Percentiles rank a stretch among this genome's conserved stretches.
Evolutionary conservation across 2,329 filamentous ascomycete species (phyloP).

Genomic region (Ophiosphaerella narmari): DNA sequence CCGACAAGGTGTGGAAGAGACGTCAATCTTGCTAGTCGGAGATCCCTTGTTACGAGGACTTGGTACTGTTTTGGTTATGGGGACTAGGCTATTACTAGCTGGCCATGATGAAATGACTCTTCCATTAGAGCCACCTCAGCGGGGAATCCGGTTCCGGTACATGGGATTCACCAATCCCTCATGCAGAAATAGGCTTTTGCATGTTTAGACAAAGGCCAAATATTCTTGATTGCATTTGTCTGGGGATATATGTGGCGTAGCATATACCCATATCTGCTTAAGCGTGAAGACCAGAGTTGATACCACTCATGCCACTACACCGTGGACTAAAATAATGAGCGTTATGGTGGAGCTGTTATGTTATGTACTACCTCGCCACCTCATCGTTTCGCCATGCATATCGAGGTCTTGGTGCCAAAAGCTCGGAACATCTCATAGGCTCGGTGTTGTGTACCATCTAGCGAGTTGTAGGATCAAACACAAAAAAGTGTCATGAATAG

Average conservation of each 20-base stretch:
- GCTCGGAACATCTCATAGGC: too few species aligned
- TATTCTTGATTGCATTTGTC: slow-evolving; percentile 20
- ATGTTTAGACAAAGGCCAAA: slow-evolving; percentile 24
- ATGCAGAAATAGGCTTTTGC: slow-evolving; percentile 31
- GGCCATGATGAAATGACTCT: slow-evolving; percentile 43
- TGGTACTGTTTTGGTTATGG: slow-evolving; percentile 20
- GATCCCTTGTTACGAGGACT: slow-evolving; percentile 29
- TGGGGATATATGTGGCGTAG: slow-evolving; percentile 25
- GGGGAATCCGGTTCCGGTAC: slow-evolving; percentile 26
- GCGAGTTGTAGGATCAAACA: background rate
- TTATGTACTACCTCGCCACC: slow-evolving; percentile 8
- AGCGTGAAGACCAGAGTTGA: slow-evolving; percentile 19
- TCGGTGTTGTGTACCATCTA: background rate
- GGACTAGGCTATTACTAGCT: slow-evolving; percentile 33
- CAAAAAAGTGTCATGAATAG: background rate
- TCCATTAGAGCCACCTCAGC: slow-evolving; percentile 9
- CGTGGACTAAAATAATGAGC: background rate
- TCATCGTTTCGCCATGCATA: background rate
- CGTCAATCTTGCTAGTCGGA: slow-evolving; percentile 30
- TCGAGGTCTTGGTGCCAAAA: too few species aligned
- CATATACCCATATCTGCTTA: slow-evolving; percentile 16
- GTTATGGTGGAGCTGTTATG: slow-evolving; percentile 21
- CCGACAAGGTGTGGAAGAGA: slow-evolving; percentile 20
- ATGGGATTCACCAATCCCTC: slow-evolving; percentile 16
- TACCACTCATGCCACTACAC: slow-evolving; percentile 5